A percentile compares a stretch with the other conserved stretches of the same genome.
phyloP scores from a whole-genome alignment of 371 early-diverging fungal species.

The Lichtheimia ramosa region DNA sequence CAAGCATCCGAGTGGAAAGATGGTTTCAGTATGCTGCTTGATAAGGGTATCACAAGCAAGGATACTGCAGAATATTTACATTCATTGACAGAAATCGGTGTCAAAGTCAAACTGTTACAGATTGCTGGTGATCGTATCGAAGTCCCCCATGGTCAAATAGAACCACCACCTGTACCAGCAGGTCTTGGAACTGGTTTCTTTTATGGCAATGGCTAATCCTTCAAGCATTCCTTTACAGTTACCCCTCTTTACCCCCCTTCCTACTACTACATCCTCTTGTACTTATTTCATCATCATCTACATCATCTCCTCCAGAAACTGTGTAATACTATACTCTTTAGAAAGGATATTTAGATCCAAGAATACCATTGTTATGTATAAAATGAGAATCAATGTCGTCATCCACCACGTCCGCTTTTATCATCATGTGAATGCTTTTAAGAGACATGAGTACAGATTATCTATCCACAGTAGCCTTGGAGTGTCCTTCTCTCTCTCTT shows the following conservation, averaged over 20 bases:
- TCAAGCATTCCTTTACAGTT: conserved; percentile 5
- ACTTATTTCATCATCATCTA: no score
- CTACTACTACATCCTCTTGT: no score
- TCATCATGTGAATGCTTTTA: no score
- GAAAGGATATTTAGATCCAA: no score
- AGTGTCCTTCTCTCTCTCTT: no score
- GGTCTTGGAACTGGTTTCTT: conserved; percentile 45
- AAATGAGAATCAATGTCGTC: no score
- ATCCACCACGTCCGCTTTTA: no score
- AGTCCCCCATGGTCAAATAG: conserved; percentile 49
- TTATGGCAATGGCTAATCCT: conserved; percentile 15
- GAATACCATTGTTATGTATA: no score
- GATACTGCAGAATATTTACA: conserved; percentile 67
- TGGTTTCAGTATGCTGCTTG: conserved; percentile 74
- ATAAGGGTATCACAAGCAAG: conserved; percentile 63
- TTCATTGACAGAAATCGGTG: conserved; percentile 68
- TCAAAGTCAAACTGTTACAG: conserved; percentile 68
- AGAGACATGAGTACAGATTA: no score
- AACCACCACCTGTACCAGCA: conserved; percentile 43
- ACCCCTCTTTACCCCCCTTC: not conserved
- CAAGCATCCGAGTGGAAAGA: conserved; percentile 81
- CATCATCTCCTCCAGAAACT: no score
- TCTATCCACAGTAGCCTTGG: no score
- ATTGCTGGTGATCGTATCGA: conserved; percentile 68
- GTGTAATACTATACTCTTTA: no score